phyloP scores from a whole-genome alignment of 2,329 filamentous ascomycete genomes.

The Aspergillus calidoustus region DNA sequence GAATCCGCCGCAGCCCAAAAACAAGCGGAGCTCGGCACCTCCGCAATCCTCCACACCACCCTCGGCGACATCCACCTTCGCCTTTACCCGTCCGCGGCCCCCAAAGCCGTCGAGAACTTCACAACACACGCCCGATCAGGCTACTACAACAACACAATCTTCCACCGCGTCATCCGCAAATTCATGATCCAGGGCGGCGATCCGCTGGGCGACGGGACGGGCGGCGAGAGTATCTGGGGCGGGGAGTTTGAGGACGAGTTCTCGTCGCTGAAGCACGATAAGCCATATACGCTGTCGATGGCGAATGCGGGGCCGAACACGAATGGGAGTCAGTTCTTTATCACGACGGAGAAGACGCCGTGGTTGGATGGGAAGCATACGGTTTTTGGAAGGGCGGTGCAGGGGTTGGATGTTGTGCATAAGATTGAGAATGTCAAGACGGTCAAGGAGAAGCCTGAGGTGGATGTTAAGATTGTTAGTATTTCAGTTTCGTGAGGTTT shows the following conservation, averaged over 20 bases:
- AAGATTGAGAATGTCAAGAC: constrained; percentile 91
- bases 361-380: constrained; percentile 99
- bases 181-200: constrained; percentile 96
- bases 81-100: constrained; percentile 89
- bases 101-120: constrained; percentile 96
- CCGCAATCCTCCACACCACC: constrained; percentile 87
- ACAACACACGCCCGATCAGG: constrained; percentile 85
- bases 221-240: constrained; percentile 93
- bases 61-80: constrained; percentile 93
- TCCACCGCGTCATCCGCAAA: constrained; percentile 94
- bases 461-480: constrained; percentile 96
- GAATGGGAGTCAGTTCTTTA: constrained; percentile 97
- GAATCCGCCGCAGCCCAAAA: constrained; percentile 58
- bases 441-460: constrained; percentile 89
- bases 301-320: constrained; percentile 95
- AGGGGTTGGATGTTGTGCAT: constrained; percentile 92
- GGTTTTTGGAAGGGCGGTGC: constrained; percentile 87
- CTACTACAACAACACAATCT: constrained; percentile 98
- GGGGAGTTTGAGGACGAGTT: constrained; percentile 93
- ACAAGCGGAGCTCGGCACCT: constrained; percentile 72
- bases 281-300: constrained; percentile 96
- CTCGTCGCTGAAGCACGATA: constrained; percentile 87
- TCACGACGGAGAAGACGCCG: constrained; percentile 95
- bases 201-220: constrained; percentile 84
- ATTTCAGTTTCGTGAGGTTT: constrained; percentile 55